These are phyloP conservation scores for Tephrocybe sp. DNA, from an alignment of 768 basidiomycete genomes.

Conservation along the genomic window DNA sequence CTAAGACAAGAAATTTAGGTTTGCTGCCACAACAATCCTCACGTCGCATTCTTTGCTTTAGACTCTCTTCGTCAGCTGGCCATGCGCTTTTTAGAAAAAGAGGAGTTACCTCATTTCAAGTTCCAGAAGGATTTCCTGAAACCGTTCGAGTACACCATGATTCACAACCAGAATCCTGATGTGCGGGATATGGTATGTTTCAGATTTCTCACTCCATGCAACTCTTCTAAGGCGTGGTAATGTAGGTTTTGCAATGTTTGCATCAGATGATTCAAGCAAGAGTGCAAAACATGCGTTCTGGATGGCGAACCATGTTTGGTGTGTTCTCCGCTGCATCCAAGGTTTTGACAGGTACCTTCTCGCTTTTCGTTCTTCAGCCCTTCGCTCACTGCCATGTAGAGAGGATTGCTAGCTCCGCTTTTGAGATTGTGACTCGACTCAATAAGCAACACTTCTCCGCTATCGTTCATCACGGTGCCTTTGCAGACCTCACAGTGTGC, in stretches of 20 bases:
- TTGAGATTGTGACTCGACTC: slow-evolving; percentile 91
- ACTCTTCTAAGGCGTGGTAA: not conserved
- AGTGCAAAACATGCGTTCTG: slow-evolving; percentile 93
- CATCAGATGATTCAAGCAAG: slow-evolving; percentile 99
- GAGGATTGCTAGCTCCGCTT: slow-evolving; percentile 88
- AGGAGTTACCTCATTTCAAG: slow-evolving; percentile 96
- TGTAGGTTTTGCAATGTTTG: slow-evolving; percentile 91
- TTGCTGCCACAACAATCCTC: slow-evolving; percentile 96
- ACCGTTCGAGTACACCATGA: slow-evolving; percentile 98
- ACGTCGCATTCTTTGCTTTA: slow-evolving; percentile 94
- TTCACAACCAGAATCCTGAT: slow-evolving; percentile 93
- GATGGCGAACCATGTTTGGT: slow-evolving; percentile 99
- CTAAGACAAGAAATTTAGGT: slow-evolving; percentile 53
- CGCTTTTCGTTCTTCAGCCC: not conserved
- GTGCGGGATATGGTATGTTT: slow-evolving; percentile 86
- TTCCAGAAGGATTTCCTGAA: slow-evolving; percentile 99
- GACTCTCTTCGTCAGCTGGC: slow-evolving; percentile 96
- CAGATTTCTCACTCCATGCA: not conserved
- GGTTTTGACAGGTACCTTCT: slow-evolving; percentile 72
- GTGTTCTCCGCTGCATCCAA: slow-evolving; percentile 97
- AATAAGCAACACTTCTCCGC: slow-evolving; percentile 88
- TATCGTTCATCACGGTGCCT: slow-evolving; percentile 93
- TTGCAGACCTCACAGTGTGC: slow-evolving; percentile 94
- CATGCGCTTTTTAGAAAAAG: slow-evolving; percentile 98
- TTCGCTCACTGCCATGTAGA: slow-evolving; percentile 44